These are phyloP conservation scores for Aureobasidium pullulans DNA, from an alignment of 2,329 filamentous ascomycete genomes.

Conservation along the genomic window DNA sequence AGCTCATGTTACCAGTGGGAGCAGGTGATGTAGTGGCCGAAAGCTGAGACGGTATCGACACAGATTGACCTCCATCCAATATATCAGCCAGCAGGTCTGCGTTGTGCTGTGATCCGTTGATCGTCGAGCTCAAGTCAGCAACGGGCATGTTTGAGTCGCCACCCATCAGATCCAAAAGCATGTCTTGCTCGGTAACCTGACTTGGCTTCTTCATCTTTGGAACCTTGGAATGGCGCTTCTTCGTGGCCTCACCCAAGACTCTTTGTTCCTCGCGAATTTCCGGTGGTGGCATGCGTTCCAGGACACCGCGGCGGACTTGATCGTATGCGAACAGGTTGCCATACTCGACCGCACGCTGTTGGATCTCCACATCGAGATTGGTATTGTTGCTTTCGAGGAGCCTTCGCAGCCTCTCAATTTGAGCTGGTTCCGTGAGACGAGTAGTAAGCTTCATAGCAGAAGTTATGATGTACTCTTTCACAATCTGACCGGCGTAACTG, in stretches of 20 bases:
- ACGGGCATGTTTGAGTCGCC: conserved; percentile 58
- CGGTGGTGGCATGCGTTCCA: conserved; percentile 96
- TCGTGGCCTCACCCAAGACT: conserved; percentile 72
- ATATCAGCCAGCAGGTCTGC: conserved; percentile 88
- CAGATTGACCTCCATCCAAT: conserved; percentile 60
- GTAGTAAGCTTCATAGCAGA: conserved; percentile 92
- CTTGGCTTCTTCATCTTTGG: conserved; percentile 64
- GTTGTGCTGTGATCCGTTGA: conserved; percentile 59
- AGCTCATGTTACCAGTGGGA: conserved; percentile 33
- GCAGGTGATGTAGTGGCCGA: conserved; percentile 28
- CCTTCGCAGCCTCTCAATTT: conserved; percentile 76
- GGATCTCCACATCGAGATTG: conserved; percentile 88
- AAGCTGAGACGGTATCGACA: conserved; percentile 36
- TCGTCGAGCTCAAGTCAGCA: conserved; percentile 45
- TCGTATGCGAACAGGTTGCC: conserved; percentile 90
- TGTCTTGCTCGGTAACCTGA: conserved; percentile 84
- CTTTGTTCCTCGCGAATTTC: conserved; percentile 94
- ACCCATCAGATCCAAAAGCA: conserved; percentile 88
- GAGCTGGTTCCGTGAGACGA: conserved; percentile 71
- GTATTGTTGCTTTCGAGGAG: conserved; percentile 72
- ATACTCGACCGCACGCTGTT: conserved; percentile 93
- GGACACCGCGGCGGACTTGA: conserved; percentile 75
- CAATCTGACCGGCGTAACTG: conserved; percentile 83
- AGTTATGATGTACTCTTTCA: conserved; percentile 93
- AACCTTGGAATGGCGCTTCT: conserved; percentile 44